Base-by-base conservation (phyloP, 2,329 filamentous ascomycete genomes). In the Penicillium brasilianum region DNA sequence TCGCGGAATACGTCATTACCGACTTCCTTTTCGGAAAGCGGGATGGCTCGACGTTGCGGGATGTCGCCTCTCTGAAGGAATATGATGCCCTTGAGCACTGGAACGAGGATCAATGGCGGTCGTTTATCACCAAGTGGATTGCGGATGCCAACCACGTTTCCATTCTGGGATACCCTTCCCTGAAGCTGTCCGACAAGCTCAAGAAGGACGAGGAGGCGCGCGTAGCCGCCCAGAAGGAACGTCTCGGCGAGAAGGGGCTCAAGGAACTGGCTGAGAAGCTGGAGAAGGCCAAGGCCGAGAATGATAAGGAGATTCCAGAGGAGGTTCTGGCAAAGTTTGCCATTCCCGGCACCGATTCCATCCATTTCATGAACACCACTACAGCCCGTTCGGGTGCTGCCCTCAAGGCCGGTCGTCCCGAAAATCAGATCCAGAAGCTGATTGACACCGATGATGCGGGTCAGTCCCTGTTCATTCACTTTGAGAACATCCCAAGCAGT, bases 401-500 rank as follows among this genome's bases (percentile, higher is more conserved):
- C 14, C 85, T 88, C 69, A 84, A 87, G 64, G 80, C 93, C 52
- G 93, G 93, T 0, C 79, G 83, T 25, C 82, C 85, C 0, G 79
- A 88, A 32, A 94, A 92, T 66, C 76, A 84, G 4, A 86, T 92
- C 4, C 95, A 99, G 76, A 83, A 87, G 62, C 78, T 89, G 52
- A 87, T 99, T 52, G 91, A 98, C 73, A 81, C 83, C 14, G 87
- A 92, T 43, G 83, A 85, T 39, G 76, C 82, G 7, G 81, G 83
- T 16, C 74, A 88, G n/a, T 90, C 92, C 0, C 81, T 98, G 2
- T 99, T 97, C 77, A 84, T 99, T n/a, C 94, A 99, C 77, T 99
- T 96, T 67, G 95, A 99, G 77, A 89, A 97, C 71, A 93, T 98
- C 14, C 89, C 90, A 2, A 96, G 92, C 61, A 96, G 92, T 72